Evolutionary conservation across 2,329 filamentous ascomycete species (phyloP), one percentile per base, ranked within the genome.

Genomic region (Trichoderma breve): DNA sequence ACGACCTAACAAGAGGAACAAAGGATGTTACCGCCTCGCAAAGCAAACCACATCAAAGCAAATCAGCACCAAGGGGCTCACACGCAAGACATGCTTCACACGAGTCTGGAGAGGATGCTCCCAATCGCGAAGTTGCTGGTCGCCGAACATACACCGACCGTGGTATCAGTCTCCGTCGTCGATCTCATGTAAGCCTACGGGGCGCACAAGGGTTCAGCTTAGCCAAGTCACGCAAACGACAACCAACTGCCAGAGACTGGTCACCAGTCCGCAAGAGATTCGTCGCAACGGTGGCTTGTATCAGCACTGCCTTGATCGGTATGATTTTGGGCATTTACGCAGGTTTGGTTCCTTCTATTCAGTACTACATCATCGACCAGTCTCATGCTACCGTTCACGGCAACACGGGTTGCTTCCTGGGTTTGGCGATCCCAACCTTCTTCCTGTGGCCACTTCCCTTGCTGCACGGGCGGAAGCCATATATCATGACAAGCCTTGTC

Each of bases 331-430:
- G 93, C 1, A 91, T 94, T 26, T 95, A 94, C 78, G 90, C 91
- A 70, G 93, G 92, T 3, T 87, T 94, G 75, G 92, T 94, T 1
- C 92, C 92, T n/a, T 88, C 90, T 4, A 93, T 95, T 30, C 92
- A 94, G 78, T 94, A 94, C 79, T 90, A 90, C 76, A 88, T 95
- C 74, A 89, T 89, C 28, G 92, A 94, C 76, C 85, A 90, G 73
- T 82, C 88, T 58, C 91, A 93, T 76, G 85, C 88, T 72, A 86
- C 89, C 2, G 89, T 94, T 32, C 84, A 93, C 43, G 93, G 93
- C 4, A 95, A 95, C 75, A 91, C 92, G 18, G 86, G 89, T 30
- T 87, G 94, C 68, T 95, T 92, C 78, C 77, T 92, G 36, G 92
- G 91, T 9, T 84, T 95, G 74, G 91, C 91, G 0, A 80, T 94